Conservation (phyloP, 2,329 filamentous ascomycete genomes). For the Albifimbria verrucaria region DNA sequence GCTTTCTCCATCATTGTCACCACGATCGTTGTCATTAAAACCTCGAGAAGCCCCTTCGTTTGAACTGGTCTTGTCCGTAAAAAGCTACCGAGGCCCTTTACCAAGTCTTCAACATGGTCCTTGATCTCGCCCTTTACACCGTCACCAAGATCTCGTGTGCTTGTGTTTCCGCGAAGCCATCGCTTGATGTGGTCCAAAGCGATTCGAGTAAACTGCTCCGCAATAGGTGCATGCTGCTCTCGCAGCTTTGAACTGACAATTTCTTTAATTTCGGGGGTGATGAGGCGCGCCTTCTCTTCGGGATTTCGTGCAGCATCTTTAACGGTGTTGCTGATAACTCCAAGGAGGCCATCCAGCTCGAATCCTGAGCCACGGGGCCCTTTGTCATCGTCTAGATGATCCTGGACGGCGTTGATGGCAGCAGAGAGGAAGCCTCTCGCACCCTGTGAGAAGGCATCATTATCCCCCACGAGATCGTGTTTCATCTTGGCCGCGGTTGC, state of each 20-base stretch:
- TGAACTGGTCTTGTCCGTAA: conserved; percentile 35
- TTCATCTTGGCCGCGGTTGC: conserved; percentile 14
- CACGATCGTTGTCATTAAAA: conserved; percentile 23
- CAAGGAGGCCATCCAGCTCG: conserved; percentile 40
- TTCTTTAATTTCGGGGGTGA: conserved; percentile 45
- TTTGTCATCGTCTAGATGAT: conserved; percentile 32
- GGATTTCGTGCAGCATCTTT: conserved; percentile 42
- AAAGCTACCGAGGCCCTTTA: conserved; percentile 39
- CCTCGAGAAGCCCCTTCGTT: conserved; percentile 28
- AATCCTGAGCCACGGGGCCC: conserved; percentile 27
- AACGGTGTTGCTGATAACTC: conserved; percentile 38
- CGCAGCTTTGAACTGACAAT: conserved; percentile 35
- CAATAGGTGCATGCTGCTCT: conserved; percentile 39
- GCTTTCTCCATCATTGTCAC: conserved; percentile 21
- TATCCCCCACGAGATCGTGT: conserved; percentile 23
- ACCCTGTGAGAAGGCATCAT: conserved; percentile 21
- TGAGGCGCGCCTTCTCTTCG: conserved; percentile 41
- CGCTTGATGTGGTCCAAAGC: conserved; percentile 44
- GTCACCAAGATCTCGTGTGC: conserved; percentile 37
- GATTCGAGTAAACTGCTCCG: conserved; percentile 43
- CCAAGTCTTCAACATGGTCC: conserved; percentile 40
- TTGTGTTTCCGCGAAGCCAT: conserved; percentile 41
- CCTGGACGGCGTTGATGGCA: conserved; percentile 38
- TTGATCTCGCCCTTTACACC: conserved; percentile 41
- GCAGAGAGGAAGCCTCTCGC: conserved; percentile 37